Percentiles rank a stretch among this genome's conserved stretches.
Conservation (phyloP, 2,329 filamentous ascomycete species). For the Fusarium armeniacum region DNA sequence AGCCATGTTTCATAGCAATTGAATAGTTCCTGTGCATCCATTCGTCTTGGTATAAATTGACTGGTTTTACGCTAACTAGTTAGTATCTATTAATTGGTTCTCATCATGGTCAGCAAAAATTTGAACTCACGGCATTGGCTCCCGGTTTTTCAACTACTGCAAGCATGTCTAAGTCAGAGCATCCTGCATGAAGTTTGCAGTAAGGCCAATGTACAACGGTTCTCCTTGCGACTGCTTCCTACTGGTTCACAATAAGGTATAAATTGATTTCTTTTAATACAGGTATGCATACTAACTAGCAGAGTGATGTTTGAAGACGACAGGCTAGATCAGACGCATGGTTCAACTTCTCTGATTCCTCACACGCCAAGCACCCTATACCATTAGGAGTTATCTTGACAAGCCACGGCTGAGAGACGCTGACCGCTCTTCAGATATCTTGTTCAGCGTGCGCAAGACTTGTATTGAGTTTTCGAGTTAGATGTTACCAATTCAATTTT, state of each 20-base stretch:
- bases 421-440: constrained; percentile 3
- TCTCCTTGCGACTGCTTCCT: not conserved
- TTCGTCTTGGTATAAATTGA: not conserved
- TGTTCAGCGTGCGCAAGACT: not conserved
- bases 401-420: not conserved
- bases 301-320: not conserved
- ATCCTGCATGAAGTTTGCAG: not conserved
- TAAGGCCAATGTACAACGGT: not conserved
- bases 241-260: not conserved
- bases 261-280: not conserved
- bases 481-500: not conserved
- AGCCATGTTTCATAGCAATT: constrained; percentile 15
- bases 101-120: constrained; percentile 35
- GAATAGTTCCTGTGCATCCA: not conserved
- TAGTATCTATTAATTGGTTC: not conserved
- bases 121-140: constrained; percentile 32
- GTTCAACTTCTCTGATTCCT: not conserved
- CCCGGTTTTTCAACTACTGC: not conserved
- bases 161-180: constrained; percentile 10
- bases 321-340: not conserved
- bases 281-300: too few species aligned
- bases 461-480: not conserved
- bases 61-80: too few species aligned
- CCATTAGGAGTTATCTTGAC: not conserved
- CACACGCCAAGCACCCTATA: not conserved